Base-by-base conservation (phyloP, 2,329 filamentous ascomycete genomes). In the Penicillium glabrum region DNA sequence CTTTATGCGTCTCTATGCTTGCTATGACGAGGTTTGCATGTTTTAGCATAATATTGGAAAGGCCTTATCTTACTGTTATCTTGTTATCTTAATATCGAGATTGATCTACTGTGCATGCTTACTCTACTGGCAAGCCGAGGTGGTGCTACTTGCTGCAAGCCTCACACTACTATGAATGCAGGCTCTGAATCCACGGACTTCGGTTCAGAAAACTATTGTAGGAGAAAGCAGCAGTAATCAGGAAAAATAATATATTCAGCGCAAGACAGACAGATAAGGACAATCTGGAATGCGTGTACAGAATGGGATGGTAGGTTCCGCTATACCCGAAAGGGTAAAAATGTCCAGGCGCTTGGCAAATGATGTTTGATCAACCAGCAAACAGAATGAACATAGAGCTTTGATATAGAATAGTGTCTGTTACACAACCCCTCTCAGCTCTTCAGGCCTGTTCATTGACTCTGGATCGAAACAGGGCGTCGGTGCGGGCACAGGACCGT, bases 281-380 rank as follows among this genome's bases (percentile, higher is more conserved):
- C 8, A 29, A 29, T n/a, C 43, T 46, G 43, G 43, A 46, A 16
- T 14, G 43, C 24, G 23, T 46, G 43, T 46, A 70, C 69, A 39
- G 56, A 71, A 64, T 39, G 5, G 64, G 69, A 60, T 56, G 61
- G 46, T 53, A 13, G 41, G 43, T 21, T 47, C 50, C 39, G 47
- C 45, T 55, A 67, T 71, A 56, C 70, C 68, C 33, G 49, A 67
- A 67, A 59, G 23, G 69, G 70, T 56, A 68, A 72, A 73, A 70
- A 57, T 66, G 59, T 72, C 70, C 70, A 63, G 60, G 43, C 19
- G 46, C 54, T 58, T 59, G 56, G 56, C 58, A 46, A 14, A 13
- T 33, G 31, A 33, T 33, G 31, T 33, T 33, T 33, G 13, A 33
- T 16, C 31, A 33, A 33, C 31, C 31, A 29, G 19, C 44, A 14